phyloP scores from a whole-genome alignment of 2,329 filamentous ascomycete species.

The Diplodia corticola region DNA sequence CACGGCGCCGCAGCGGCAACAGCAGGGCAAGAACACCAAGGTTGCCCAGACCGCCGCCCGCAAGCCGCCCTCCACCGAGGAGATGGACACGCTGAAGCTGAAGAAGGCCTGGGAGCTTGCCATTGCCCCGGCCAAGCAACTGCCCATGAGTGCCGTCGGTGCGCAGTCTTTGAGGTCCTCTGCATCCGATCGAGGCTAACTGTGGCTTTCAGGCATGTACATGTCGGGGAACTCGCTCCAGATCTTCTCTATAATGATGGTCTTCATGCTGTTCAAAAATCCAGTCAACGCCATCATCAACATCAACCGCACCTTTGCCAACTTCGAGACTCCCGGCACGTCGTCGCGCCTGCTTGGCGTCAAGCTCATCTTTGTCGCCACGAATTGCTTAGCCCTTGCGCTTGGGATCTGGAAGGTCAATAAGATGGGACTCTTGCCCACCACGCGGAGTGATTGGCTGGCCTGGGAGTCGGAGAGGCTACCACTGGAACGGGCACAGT shows the following conservation, averaged over 20 bases:
- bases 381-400: constrained; percentile 80
- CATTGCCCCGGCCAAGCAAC: constrained; percentile 84
- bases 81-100: constrained; percentile 93
- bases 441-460: constrained; percentile 94
- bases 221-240: constrained; percentile 98
- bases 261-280: constrained; percentile 98
- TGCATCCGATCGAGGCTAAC: neutral
- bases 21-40: constrained; percentile 34
- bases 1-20: constrained; percentile 46
- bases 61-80: constrained; percentile 70
- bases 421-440: constrained; percentile 93
- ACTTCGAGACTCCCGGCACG: constrained; percentile 83
- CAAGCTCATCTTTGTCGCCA: constrained; percentile 83
- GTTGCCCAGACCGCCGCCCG: constrained; percentile 48
- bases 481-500: constrained; percentile 21
- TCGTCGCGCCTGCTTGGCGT: constrained; percentile 72
- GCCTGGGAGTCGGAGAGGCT: constrained; percentile 73
- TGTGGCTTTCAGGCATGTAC: constrained; percentile 69
- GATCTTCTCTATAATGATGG: constrained; percentile 99
- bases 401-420: constrained; percentile 97
- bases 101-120: constrained; percentile 99
- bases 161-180: constrained; percentile 17
- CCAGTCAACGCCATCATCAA: constrained; percentile 80
- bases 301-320: constrained; percentile 85
- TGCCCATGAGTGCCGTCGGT: constrained; percentile 98